Conservation (phyloP, 2,329 filamentous ascomycete genomes). For the Xylariomycetidae sp. region DNA sequence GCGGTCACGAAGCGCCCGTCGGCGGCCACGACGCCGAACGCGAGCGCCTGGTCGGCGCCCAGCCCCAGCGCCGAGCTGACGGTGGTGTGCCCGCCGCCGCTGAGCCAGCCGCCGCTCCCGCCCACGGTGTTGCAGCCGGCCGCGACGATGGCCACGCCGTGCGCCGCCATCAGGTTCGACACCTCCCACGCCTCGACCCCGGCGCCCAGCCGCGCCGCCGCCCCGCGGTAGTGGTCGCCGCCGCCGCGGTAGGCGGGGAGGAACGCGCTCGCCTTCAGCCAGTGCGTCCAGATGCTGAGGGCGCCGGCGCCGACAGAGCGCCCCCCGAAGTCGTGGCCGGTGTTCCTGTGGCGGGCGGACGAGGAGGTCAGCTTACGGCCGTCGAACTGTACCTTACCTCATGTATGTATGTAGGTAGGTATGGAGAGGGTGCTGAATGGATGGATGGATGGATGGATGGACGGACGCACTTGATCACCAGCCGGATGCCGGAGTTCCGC, state of each 20-base stretch:
- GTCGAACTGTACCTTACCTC: too few species aligned
- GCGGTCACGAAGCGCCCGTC: slow-evolving; percentile 40
- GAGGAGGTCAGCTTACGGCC: slow-evolving; percentile 31
- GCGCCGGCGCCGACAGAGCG: slow-evolving; percentile 40
- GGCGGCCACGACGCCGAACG: slow-evolving; percentile 41
- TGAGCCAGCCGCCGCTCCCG: slow-evolving; percentile 44
- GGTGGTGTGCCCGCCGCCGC: slow-evolving; percentile 44
- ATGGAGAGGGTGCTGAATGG: too few species aligned
- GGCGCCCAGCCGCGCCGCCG: slow-evolving; percentile 31
- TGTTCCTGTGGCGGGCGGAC: slow-evolving; percentile 39
- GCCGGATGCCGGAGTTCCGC: slow-evolving; percentile 27
- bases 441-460: too few species aligned
- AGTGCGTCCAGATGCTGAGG: slow-evolving; percentile 43
- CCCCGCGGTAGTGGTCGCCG: slow-evolving; percentile 25
- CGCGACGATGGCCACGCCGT: slow-evolving; percentile 25
- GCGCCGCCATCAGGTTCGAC: slow-evolving; percentile 23
- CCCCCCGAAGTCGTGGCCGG: slow-evolving; percentile 41
- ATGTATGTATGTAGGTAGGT: too few species aligned
- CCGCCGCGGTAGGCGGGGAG: slow-evolving; percentile 26
- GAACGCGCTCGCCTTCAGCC: slow-evolving; percentile 36
- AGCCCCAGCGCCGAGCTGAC: slow-evolving; percentile 42
- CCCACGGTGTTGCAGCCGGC: slow-evolving; percentile 28
- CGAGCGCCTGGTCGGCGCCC: slow-evolving; percentile 45
- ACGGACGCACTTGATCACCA: slow-evolving; percentile 31
- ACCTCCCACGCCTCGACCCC: slow-evolving; percentile 30